Conservation (phyloP, 139 green algal genomes). For the Chlorella vulgaris region DNA sequence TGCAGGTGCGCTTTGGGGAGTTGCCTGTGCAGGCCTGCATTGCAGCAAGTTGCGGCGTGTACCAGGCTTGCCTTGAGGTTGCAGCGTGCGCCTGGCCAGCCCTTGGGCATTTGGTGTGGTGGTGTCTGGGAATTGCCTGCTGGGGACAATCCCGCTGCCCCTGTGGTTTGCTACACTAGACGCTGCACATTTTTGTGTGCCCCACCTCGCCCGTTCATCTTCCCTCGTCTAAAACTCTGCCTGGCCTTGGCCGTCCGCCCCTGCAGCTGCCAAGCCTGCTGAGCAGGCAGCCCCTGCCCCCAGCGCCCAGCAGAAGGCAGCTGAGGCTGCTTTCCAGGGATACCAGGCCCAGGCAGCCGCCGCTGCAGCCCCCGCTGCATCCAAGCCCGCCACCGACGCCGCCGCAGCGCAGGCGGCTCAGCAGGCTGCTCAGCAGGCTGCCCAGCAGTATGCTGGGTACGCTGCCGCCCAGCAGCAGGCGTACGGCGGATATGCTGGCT, state of each 20-base stretch:
- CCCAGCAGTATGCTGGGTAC: slow-evolving; percentile 23
- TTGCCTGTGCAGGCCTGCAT: background rate
- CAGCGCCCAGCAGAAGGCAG: slow-evolving; percentile 23
- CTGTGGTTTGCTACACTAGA: slow-evolving; percentile 15
- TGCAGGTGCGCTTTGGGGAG: background rate
- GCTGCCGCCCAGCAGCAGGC: slow-evolving; percentile 24
- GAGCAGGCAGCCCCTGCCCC: slow-evolving; percentile 13
- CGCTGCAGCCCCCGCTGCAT: background rate
- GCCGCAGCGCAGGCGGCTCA: background rate
- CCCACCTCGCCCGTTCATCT: too few relatives aligned
- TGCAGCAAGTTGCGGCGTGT: background rate
- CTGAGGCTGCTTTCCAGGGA: slow-evolving; percentile 14
- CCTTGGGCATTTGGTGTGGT: too few relatives aligned
- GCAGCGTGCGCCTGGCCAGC: too few relatives aligned
- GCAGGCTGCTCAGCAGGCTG: slow-evolving; percentile 16
- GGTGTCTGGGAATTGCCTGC: too few relatives aligned
- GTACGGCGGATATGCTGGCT: slow-evolving; percentile 16
- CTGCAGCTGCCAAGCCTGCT: slow-evolving; percentile 22
- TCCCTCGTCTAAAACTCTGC: too few relatives aligned
- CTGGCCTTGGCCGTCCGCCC: too few relatives aligned
- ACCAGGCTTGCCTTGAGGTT: too few relatives aligned
- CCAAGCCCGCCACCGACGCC: slow-evolving; percentile 13
- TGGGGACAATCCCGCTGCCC: too few relatives aligned
- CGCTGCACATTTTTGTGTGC: too few relatives aligned
- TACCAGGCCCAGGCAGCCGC: slow-evolving; percentile 19